phyloP scores from a whole-genome alignment of 2,329 filamentous ascomycete genomes.

The Diaporthe australafricana region DNA sequence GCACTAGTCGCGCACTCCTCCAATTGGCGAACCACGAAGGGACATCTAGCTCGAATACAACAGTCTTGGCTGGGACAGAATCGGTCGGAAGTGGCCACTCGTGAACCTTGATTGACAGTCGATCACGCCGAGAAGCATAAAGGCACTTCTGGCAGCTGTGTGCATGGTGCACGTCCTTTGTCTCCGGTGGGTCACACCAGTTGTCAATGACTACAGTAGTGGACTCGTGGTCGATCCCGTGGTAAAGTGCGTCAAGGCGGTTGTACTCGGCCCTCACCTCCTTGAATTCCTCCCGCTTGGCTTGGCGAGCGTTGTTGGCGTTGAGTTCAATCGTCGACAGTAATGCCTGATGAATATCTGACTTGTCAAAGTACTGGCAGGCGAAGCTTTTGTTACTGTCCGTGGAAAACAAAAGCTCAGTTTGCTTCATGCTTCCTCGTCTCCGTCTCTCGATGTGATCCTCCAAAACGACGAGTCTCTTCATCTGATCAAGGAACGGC shows the following conservation, averaged over 20 bases:
- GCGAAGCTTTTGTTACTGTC: conserved; percentile 54
- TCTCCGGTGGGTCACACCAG: not conserved
- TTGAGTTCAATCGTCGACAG: conserved; percentile 50
- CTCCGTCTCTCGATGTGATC: conserved; percentile 55
- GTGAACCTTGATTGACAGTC: conserved; percentile 58
- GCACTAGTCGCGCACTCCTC: conserved; percentile 59
- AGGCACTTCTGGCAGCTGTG: conserved; percentile 52
- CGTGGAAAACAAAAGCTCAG: conserved; percentile 50
- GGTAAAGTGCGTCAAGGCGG: conserved; percentile 41
- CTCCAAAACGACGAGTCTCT: conserved; percentile 58
- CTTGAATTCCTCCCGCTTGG: conserved; percentile 50
- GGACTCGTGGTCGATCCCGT: conserved; percentile 30
- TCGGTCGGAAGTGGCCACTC: conserved; percentile 67
- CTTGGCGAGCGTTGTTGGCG: conserved; percentile 45
- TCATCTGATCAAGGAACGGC: conserved; percentile 55
- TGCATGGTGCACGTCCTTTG: not conserved
- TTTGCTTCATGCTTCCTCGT: not conserved
- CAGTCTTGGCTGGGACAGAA: conserved; percentile 50
- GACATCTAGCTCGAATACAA: conserved; percentile 63
- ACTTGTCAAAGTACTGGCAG: conserved; percentile 60
- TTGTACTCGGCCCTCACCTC: conserved; percentile 45
- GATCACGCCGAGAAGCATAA: conserved; percentile 45
- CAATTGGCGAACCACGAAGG: conserved; percentile 57
- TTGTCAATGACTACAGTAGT: not conserved
- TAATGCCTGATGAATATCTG: conserved; percentile 51